Evolutionary conservation across 106 monocot species (phyloP).

Genomic region (Iris macrosiphon): DNA sequence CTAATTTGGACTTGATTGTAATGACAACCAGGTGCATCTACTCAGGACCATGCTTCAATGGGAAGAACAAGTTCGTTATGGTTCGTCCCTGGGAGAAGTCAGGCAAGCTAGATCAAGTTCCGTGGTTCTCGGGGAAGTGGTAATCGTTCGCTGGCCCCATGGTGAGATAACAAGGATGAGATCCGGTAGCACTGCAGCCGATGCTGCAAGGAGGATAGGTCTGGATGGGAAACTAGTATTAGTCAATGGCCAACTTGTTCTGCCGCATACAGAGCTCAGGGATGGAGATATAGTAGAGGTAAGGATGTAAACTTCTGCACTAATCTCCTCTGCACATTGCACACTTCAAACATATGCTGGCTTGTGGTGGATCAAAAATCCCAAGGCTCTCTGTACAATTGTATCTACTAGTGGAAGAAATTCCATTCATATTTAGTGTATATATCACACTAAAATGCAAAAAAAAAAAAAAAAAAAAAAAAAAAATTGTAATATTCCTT

Average conservation of each 20-base stretch:
- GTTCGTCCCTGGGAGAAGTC: conserved; percentile 13
- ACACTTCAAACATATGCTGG: no score
- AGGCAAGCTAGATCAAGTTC: conserved; percentile 5
- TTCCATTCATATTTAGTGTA: no score
- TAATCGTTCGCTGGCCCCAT: conserved; percentile 76
- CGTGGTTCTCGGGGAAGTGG: conserved; percentile 50
- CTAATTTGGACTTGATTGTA: no score
- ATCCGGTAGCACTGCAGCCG: conserved; percentile 84
- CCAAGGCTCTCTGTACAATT: background rate
- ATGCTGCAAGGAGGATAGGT: conserved; percentile 73
- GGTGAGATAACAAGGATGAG: conserved; percentile 79
- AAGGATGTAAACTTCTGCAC: conserved; percentile 48
- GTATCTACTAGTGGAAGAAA: background rate
- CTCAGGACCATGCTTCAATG: conserved; percentile 95
- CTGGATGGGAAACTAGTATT: conserved; percentile 67
- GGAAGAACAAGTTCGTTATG: conserved; percentile 71
- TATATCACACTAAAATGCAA: no score
- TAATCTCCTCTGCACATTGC: no score
- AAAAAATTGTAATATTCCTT: no score
- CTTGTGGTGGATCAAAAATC: background rate
- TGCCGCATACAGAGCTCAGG: conserved; percentile 77
- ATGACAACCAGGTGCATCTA: conserved; percentile 49
- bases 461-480: no score
- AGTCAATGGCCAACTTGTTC: conserved; percentile 75
- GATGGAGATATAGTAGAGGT: conserved; percentile 97